These are phyloP conservation scores for Exophiala bonariae DNA, from an alignment of 2,329 filamentous ascomycete species.

Conservation along the genomic window DNA sequence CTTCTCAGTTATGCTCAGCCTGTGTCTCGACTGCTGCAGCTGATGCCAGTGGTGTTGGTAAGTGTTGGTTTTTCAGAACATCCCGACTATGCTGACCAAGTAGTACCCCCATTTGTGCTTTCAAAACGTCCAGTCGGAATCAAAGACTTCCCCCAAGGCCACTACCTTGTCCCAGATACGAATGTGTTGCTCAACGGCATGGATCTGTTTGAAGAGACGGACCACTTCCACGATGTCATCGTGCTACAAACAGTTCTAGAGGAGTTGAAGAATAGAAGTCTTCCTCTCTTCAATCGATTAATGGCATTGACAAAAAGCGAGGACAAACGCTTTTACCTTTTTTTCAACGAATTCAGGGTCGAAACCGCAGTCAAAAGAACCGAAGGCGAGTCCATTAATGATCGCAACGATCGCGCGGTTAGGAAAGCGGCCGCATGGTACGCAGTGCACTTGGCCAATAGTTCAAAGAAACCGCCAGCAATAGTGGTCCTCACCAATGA, in stretches of 20 bases:
- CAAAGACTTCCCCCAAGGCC: slow-evolving; percentile 77
- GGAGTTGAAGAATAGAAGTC: slow-evolving; percentile 87
- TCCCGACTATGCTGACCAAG: slow-evolving; percentile 21
- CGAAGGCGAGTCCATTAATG: slow-evolving; percentile 84
- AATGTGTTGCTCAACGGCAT: slow-evolving; percentile 94
- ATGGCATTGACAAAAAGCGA: slow-evolving; percentile 90
- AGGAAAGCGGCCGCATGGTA: slow-evolving; percentile 89
- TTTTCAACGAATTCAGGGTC: slow-evolving; percentile 96
- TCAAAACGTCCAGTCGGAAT: slow-evolving; percentile 86
- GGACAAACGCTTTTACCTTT: slow-evolving; percentile 96
- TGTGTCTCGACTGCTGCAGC: slow-evolving; percentile 75
- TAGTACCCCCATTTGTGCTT: slow-evolving; percentile 80
- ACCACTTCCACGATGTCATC: slow-evolving; percentile 93
- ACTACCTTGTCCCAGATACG: slow-evolving; percentile 94
- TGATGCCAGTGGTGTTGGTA: slow-evolving; percentile 77
- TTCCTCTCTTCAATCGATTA: slow-evolving; percentile 92
- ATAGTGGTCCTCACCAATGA: slow-evolving; percentile 96
- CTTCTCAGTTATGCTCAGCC: slow-evolving; percentile 77
- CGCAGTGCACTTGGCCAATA: slow-evolving; percentile 70
- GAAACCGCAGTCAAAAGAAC: slow-evolving; percentile 83
- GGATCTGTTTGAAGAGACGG: slow-evolving; percentile 92
- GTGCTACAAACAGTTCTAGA: slow-evolving; percentile 95
- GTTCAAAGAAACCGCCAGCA: slow-evolving; percentile 61
- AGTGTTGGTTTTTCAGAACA: slow-evolving; percentile 27
- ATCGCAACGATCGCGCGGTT: slow-evolving; percentile 92